Evolutionary conservation across 306 rosid genomes (phyloP).

Genomic region (Sphenostylis stenocarpa): DNA sequence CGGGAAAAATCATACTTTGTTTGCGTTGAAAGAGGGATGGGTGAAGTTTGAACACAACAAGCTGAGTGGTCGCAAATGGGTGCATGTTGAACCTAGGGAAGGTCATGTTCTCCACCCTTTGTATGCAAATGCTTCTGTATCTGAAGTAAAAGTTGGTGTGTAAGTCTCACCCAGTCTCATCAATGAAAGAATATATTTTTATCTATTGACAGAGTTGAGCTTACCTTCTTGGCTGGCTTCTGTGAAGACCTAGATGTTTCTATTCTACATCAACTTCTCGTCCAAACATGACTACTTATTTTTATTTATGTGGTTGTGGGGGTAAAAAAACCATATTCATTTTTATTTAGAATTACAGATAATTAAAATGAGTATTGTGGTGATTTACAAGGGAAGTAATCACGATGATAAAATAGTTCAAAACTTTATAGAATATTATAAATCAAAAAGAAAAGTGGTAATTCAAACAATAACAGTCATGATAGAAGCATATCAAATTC

Average conservation of each 20-base stretch:
- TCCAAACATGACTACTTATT: no score
- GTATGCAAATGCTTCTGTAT: conserved; percentile 46
- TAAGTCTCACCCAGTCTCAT: conserved; percentile 24
- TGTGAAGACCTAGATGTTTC: not conserved
- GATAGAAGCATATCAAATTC: no score
- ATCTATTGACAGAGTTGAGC: not conserved
- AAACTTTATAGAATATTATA: no score
- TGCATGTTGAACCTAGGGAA: conserved; percentile 75
- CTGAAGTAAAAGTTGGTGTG: conserved; percentile 38
- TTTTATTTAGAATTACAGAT: no score
- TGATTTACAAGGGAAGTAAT: no score
- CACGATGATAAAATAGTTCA: no score
- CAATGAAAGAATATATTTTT: conserved; percentile 4
- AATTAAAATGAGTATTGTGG: no score
- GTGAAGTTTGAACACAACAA: conserved; percentile 82
- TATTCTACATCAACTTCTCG: no score
- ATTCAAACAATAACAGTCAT: no score
- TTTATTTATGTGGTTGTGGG: no score
- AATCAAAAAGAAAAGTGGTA: no score
- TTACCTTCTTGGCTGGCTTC: not conserved
- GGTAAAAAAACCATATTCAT: no score
- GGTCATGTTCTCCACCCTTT: conserved; percentile 89
- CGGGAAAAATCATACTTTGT: conserved; percentile 85
- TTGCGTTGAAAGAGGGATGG: conserved; percentile 79
- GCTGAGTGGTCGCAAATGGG: conserved; percentile 84